phyloP scores from a whole-genome alignment of 2,329 filamentous ascomycete species.

The Gaeumannomyces sp. region DNA sequence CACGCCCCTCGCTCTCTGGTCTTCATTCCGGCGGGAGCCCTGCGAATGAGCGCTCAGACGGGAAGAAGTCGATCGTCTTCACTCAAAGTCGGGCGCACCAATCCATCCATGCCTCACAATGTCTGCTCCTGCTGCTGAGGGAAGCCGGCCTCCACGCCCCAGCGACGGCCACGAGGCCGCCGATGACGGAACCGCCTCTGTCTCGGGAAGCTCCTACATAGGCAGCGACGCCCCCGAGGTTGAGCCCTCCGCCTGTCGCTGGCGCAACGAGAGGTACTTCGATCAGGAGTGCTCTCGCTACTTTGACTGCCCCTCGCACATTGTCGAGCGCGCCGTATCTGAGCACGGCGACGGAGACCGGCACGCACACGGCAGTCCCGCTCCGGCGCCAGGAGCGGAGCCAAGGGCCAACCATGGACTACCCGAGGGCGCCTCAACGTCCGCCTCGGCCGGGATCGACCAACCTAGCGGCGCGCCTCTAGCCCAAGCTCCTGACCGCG shows the following conservation, averaged over 20 bases:
- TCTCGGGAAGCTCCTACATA: slow-evolving; percentile 32
- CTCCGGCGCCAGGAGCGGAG: background rate
- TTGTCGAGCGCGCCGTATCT: slow-evolving; percentile 31
- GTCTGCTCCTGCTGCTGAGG: slow-evolving; percentile 5
- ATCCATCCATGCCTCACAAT: slow-evolving; percentile 3
- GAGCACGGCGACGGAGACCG: slow-evolving; percentile 16
- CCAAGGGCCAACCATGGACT: background rate
- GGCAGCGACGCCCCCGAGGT: slow-evolving; percentile 25
- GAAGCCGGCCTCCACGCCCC: background rate
- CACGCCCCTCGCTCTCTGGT: background rate
- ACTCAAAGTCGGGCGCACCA: background rate
- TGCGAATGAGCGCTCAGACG: background rate
- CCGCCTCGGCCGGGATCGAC: too few relatives aligned
- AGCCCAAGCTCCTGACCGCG: too few relatives aligned
- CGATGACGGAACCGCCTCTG: slow-evolving; percentile 15
- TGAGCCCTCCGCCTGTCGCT: slow-evolving; percentile 26
- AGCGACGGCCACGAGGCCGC: background rate
- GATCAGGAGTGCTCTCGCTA: slow-evolving; percentile 40
- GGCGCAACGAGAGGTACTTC: slow-evolving; percentile 31
- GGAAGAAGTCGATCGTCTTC: background rate
- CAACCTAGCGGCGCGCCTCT: background rate
- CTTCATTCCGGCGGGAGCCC: background rate
- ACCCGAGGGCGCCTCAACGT: too few relatives aligned
- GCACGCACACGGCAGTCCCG: too few relatives aligned
- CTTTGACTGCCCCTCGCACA: slow-evolving; percentile 44